Evolutionary conservation across 2,329 filamentous ascomycete genomes (phyloP).

Genomic region (Chaetomiaceae sp.): DNA sequence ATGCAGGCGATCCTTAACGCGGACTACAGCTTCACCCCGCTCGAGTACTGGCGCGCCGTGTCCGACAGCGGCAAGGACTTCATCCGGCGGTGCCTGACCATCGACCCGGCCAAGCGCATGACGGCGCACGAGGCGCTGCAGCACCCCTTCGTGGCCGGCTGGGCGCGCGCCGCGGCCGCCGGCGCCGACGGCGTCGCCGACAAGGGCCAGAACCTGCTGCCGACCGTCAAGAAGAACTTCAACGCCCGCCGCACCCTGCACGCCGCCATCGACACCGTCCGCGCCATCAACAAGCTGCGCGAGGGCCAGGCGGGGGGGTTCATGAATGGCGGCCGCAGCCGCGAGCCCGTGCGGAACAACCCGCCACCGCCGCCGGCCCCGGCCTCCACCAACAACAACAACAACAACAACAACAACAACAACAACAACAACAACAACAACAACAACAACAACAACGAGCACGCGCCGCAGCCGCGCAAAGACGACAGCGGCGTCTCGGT

Average conservation of each 20-base stretch:
- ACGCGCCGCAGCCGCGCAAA: constrained; percentile 27
- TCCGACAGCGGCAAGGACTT: constrained; percentile 83
- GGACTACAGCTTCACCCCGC: constrained; percentile 90
- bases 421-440: background rate
- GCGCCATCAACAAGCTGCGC: constrained; percentile 64
- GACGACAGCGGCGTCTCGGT: constrained; percentile 42
- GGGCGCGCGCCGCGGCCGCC: constrained; percentile 31
- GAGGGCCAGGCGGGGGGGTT: constrained; percentile 49
- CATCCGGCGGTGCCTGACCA: constrained; percentile 83
- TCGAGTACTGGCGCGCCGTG: constrained; percentile 95
- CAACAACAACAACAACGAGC: background rate
- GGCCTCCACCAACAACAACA: background rate
- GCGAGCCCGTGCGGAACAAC: constrained; percentile 14
- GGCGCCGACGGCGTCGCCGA: constrained; percentile 36
- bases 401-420: background rate
- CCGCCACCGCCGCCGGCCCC: background rate
- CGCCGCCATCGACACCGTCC: constrained; percentile 64
- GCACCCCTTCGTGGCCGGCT: constrained; percentile 58
- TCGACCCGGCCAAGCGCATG: constrained; percentile 81
- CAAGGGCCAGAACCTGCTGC: constrained; percentile 57
- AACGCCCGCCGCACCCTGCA: constrained; percentile 63
- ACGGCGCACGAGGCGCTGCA: constrained; percentile 75
- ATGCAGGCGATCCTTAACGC: constrained; percentile 98
- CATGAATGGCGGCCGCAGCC: constrained; percentile 51
- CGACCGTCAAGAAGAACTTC: constrained; percentile 69